phyloP scores from a whole-genome alignment of 345 rosid genomes.

The Odontarrhena argentea region DNA sequence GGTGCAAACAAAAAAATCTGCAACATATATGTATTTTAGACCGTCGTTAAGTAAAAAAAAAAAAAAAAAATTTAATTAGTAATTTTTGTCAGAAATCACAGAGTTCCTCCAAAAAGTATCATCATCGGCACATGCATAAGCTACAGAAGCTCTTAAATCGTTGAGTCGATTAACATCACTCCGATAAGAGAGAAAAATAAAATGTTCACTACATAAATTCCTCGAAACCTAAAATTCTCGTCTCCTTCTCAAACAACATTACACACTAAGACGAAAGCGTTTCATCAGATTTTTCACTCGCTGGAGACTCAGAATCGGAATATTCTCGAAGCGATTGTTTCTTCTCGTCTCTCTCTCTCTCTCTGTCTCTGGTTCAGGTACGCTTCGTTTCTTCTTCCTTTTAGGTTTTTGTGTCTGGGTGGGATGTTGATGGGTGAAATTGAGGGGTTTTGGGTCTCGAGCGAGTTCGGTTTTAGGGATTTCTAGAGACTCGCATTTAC shows the following conservation, averaged over 20 bases:
- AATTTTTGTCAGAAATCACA: no score
- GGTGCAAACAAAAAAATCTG: no score
- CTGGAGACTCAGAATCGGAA: not conserved
- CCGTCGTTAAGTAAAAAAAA: no score
- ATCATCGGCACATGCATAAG: no score
- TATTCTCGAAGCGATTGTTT: not conserved
- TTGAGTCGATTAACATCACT: no score
- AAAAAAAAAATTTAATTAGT: no score
- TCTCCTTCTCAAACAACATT: not conserved
- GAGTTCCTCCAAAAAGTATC: no score
- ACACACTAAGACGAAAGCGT: not conserved
- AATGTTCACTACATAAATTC: not conserved
- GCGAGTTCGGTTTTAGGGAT: conserved; percentile 15
- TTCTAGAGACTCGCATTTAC: not conserved
- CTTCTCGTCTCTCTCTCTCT: not conserved
- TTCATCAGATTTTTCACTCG: conserved; percentile 14
- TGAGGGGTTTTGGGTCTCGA: conserved; percentile 24
- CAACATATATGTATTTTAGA: no score
- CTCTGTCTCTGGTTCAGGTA: conserved; percentile 18
- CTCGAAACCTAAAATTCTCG: not conserved
- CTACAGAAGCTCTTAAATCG: no score
- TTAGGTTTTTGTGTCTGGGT: conserved; percentile 4
- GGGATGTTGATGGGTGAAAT: not conserved
- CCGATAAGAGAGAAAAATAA: no score
- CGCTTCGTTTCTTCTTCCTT: conserved; percentile 2